Base-by-base conservation (phyloP, 2,329 filamentous ascomycete species). In the Ophiostoma pallidulum region DNA sequence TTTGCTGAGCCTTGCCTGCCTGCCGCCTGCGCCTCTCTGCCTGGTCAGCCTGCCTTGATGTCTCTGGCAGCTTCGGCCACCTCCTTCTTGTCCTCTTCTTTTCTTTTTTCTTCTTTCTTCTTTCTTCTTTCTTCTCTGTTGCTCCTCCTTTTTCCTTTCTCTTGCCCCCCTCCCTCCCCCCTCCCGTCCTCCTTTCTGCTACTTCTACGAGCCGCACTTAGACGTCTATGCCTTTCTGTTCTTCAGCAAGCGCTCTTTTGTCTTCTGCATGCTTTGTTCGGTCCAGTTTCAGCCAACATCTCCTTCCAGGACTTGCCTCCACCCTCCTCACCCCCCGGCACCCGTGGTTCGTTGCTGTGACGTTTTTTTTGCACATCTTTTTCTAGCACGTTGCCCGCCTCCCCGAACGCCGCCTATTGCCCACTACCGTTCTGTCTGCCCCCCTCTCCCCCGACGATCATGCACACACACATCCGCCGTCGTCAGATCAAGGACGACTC, bases 401-500 rank as follows among this genome's bases (percentile, higher is more conserved):
- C n/a, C n/a, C n/a, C n/a, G n/a, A n/a, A n/a, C n/a, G n/a, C n/a
- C n/a, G n/a, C n/a, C n/a, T n/a, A n/a, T n/a, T n/a, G n/a, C n/a
- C n/a, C n/a, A n/a, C n/a, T n/a, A n/a, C n/a, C n/a, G n/a, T n/a
- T n/a, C n/a, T n/a, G n/a, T n/a, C n/a, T n/a, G n/a, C 31, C 12
- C n/a, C 6, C 32, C 16, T 16, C 3, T 32, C 9, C 42, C 13
- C 13, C 12, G n/a, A 8, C 10, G 32, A 35, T 18, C 14, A 49
- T 53, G 51, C 40, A 45, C 31, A 41, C 32, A 10, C 35, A 40
- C 40, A 41, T 33, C 33, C 49, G 49, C 36, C 45, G 49, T n/a
- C n/a, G n/a, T 20, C 24, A 18, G 13, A 12, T 41, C 32, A 43
- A 44, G 20, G 22, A 37, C 39, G 35, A 37, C 53, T 72, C 69